Conservation (phyloP, 306 rosid genomes). For the Leucaena leucocephala region DNA sequence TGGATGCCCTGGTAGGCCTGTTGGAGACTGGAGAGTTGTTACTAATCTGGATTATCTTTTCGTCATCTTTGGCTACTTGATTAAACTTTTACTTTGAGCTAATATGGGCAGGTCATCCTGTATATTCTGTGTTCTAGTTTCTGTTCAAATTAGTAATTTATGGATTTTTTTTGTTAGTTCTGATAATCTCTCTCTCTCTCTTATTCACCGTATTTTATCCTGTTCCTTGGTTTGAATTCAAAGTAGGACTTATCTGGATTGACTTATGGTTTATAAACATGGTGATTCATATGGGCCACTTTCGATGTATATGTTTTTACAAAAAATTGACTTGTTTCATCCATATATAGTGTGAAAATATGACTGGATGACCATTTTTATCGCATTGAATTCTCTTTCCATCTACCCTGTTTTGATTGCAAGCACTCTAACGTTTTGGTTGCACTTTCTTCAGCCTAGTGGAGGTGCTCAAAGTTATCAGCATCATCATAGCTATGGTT, state of each 20-base stretch:
- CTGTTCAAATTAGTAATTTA: slow-evolving; percentile 2
- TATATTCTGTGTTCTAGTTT: not conserved
- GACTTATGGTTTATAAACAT: slow-evolving; percentile 22
- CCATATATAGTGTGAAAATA: slow-evolving; percentile 3
- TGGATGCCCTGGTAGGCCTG: not conserved
- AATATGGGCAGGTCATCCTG: not conserved
- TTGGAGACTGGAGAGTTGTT: not conserved
- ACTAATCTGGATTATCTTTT: slow-evolving; percentile 20
- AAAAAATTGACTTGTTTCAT: not conserved
- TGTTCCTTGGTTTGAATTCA: not conserved
- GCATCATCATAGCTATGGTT: slow-evolving; percentile 50
- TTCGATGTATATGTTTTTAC: not conserved
- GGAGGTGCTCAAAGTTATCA: slow-evolving; percentile 54
- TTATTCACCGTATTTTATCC: not conserved
- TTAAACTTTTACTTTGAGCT: not conserved
- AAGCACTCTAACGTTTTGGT: slow-evolving; percentile 35
- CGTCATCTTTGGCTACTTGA: not conserved
- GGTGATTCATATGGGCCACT: slow-evolving; percentile 21
- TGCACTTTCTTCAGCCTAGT: slow-evolving; percentile 56
- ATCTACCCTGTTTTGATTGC: slow-evolving; percentile 2
- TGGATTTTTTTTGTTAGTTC: not conserved
- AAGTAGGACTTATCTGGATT: slow-evolving; percentile 21
- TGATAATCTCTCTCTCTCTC: not conserved
- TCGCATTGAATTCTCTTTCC: slow-evolving; percentile 7
- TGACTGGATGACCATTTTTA: slow-evolving; percentile 1